phyloP scores from a whole-genome alignment of 2,329 filamentous ascomycete species.

The Mariannaea elegans region DNA sequence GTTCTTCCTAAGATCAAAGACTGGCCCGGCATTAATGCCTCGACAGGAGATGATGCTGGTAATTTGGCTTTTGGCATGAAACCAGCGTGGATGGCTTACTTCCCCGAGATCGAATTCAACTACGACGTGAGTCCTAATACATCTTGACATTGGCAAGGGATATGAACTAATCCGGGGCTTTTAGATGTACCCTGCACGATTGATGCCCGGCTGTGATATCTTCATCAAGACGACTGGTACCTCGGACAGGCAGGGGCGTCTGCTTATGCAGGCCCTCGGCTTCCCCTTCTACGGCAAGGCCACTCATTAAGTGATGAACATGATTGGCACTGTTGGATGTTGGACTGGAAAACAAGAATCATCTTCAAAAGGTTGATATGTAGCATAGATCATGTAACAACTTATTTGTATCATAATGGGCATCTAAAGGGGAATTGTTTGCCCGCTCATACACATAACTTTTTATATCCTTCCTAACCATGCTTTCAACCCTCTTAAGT shows the following conservation, averaged over 20 bases:
- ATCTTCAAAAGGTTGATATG: slow-evolving; percentile 36
- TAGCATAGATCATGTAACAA: slow-evolving; percentile 47
- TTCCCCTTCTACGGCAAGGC: slow-evolving; percentile 83
- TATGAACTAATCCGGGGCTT: slow-evolving; percentile 20
- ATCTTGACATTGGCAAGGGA: no score
- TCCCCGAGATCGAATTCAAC: slow-evolving; percentile 95
- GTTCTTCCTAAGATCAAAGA: slow-evolving; percentile 97
- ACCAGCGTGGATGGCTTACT: slow-evolving; percentile 78
- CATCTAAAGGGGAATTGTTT: slow-evolving; percentile 28
- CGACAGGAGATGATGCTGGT: slow-evolving; percentile 84
- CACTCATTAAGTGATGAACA: slow-evolving; percentile 44
- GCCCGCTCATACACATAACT: slow-evolving; percentile 27
- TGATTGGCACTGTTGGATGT: slow-evolving; percentile 11
- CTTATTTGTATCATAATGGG: slow-evolving; percentile 46
- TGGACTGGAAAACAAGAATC: slow-evolving; percentile 19
- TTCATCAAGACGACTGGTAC: slow-evolving; percentile 85
- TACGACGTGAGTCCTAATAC: slow-evolving; percentile 76
- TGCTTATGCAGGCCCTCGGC: slow-evolving; percentile 64
- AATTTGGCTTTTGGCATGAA: slow-evolving; percentile 87
- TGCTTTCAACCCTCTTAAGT: background rate
- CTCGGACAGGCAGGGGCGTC: slow-evolving; percentile 83
- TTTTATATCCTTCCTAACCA: slow-evolving; percentile 16
- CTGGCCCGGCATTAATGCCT: slow-evolving; percentile 74
- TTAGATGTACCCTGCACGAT: slow-evolving; percentile 68
- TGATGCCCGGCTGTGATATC: slow-evolving; percentile 88